Evolutionary conservation across 1,284 basidiomycete species (phyloP), one percentile per base, ranked within the genome.

Genomic region (Tylopilus orsonianus): DNA sequence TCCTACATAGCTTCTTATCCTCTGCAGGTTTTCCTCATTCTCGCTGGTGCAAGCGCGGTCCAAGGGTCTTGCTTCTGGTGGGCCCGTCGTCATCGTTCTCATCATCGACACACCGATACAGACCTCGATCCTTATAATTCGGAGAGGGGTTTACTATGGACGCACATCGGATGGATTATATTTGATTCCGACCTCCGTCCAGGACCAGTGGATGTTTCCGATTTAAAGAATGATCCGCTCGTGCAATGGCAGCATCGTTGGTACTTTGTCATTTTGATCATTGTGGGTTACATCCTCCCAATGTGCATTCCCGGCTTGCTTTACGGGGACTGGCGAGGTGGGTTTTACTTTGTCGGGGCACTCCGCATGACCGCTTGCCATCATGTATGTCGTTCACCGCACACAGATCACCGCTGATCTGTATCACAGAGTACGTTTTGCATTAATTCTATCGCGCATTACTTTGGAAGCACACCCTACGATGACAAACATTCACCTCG

Each of bases 11-110:
- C 93, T 4, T 83, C 83, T 26, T 67, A 74, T 20, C 80, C 85
- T 14, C 78, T 96, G 7, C 87, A 92, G 63, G 75, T 85, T 55
- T 78, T 85, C 61, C 78, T 96, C 36, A 78, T 90, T 10, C 68
- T 85, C 38, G 87, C 85, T 10, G 93, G 93, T 9, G 83, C 88
- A 14, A 91, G 92, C 60, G 88, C 92, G 5, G 88, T 93, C 3
- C 87, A 95, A 71, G 93, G 93, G 1, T 92, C 90, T 10, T 90
- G 90, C 69, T 84, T 82, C 61, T 96, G 92, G 92, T 96, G 93
- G 93, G 83, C 89, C n/a, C 81, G 89, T 46, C 82, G 87, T 27
- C 93, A 95, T 69, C 84, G 93, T 48, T 90, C 91, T 33, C 93
- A 95, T 67, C 92, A 94, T 69, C 81, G 92, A 44, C 85, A 86